Conservation (phyloP, 1,139 yeast genomes). For the Kluyveromyces marxianus region DNA sequence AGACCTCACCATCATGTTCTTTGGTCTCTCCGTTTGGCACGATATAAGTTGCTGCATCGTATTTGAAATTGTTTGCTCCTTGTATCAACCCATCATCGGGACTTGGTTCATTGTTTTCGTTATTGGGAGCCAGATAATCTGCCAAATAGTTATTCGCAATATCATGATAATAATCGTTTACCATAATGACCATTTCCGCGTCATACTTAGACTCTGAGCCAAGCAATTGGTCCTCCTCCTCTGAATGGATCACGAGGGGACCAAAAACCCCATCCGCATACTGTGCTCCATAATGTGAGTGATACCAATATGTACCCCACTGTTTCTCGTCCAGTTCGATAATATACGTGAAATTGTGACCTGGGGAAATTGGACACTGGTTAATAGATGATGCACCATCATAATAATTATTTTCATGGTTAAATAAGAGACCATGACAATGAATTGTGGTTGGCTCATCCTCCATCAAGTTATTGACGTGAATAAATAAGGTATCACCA, state of each 20-base stretch:
- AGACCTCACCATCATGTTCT: conserved; percentile 5
- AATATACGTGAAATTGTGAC: conserved; percentile 44
- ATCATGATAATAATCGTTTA: conserved; percentile 47
- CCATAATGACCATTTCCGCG: conserved; percentile 40
- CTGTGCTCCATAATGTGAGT: conserved; percentile 50
- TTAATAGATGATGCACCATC: conserved; percentile 56
- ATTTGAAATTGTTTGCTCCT: conserved; percentile 40
- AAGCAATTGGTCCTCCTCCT: conserved; percentile 29
- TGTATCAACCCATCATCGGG: conserved; percentile 46
- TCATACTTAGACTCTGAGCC: conserved; percentile 35
- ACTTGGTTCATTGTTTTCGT: conserved; percentile 49
- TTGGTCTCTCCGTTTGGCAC: conserved; percentile 10
- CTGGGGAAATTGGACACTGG: conserved; percentile 55
- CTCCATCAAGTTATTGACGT: conserved; percentile 39
- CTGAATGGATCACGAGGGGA: conserved; percentile 42
- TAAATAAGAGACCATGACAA: conserved; percentile 50
- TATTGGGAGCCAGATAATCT: conserved; percentile 34
- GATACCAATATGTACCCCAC: conserved; percentile 57
- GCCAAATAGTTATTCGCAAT: conserved; percentile 33
- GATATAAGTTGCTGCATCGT: conserved; percentile 14
- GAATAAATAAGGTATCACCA: conserved; percentile 42
- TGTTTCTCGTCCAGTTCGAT: conserved; percentile 42
- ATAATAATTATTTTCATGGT: conserved; percentile 41
- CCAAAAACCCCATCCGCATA: conserved; percentile 56
- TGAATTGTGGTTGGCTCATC: conserved; percentile 46